A percentile compares a stretch with the other conserved stretches of the same genome.
These are phyloP conservation scores for Ophiosphaerella narmari DNA, from an alignment of 2,329 filamentous ascomycete species.

Conservation along the genomic window DNA sequence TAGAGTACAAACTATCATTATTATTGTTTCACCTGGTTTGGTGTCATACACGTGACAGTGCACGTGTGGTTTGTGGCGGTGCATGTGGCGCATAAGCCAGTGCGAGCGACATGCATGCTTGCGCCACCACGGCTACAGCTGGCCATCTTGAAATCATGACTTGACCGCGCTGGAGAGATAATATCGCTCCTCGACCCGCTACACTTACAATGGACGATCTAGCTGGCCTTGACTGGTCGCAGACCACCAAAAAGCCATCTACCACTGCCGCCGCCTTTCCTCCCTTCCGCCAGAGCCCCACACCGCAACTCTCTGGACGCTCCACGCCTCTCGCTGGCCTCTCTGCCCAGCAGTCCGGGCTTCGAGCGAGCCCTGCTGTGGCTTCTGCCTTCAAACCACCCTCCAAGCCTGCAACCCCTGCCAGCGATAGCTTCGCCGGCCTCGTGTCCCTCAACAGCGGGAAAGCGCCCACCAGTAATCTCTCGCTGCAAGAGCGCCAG, in stretches of 20 bases:
- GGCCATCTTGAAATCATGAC: constrained; percentile 22
- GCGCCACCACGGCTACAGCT: not conserved
- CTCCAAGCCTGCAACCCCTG: constrained; percentile 58
- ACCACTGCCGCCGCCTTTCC: constrained; percentile 38
- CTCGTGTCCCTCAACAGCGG: constrained; percentile 66
- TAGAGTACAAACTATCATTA: too few species aligned
- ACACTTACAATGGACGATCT: constrained; percentile 53
- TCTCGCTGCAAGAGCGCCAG: constrained; percentile 69
- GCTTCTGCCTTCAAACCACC: constrained; percentile 52
- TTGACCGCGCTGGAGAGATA: constrained; percentile 16
- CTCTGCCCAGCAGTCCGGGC: constrained; percentile 47
- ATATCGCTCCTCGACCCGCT: constrained; percentile 7
- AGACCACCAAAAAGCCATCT: constrained; percentile 33
- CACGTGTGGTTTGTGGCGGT: not conserved
- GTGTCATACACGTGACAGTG: too few species aligned
- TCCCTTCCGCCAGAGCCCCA: constrained; percentile 44
- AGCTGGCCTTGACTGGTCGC: constrained; percentile 54
- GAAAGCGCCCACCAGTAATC: constrained; percentile 66
- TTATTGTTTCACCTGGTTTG: not conserved
- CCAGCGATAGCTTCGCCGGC: constrained; percentile 76
- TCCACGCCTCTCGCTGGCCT: constrained; percentile 46
- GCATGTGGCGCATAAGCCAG: not conserved
- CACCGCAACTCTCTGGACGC: constrained; percentile 47
- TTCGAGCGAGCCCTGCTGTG: constrained; percentile 35
- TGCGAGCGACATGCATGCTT: constrained; percentile 4